Evolutionary conservation across 805 yeast genomes (phyloP).

Genomic region (Monosporozyma aerobia): DNA sequence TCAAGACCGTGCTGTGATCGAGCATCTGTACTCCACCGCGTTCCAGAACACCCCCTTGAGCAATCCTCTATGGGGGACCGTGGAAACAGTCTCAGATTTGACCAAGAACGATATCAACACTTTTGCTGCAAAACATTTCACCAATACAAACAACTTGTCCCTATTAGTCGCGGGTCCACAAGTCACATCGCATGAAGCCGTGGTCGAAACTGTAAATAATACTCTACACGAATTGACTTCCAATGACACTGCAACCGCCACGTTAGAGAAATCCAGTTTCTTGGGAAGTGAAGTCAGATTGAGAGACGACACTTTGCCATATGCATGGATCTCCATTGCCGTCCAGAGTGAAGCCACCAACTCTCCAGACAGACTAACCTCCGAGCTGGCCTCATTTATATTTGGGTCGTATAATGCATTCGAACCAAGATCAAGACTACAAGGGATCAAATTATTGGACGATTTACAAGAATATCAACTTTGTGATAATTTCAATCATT

Average conservation of each 20-base stretch:
- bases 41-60: conserved; percentile 80
- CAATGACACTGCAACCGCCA: too few relatives aligned
- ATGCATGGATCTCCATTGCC: conserved; percentile 70
- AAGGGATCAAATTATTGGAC: conserved; percentile 63
- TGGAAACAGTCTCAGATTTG: conserved; percentile 51
- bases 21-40: conserved; percentile 75
- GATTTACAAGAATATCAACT: conserved; percentile 63
- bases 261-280: conserved; percentile 43
- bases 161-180: conserved; percentile 51
- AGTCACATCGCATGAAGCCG: conserved; percentile 49
- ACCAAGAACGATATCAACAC: conserved; percentile 48
- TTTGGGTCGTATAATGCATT: conserved; percentile 46
- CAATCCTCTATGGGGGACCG: conserved; percentile 67
- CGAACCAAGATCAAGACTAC: conserved; percentile 47
- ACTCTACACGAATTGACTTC: conserved; percentile 18
- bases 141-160: neutral
- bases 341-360: conserved; percentile 58
- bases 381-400: conserved; percentile 63
- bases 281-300: conserved; percentile 81
- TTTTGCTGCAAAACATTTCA: conserved; percentile 48
- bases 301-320: conserved; percentile 81
- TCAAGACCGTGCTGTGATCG: conserved; percentile 47
- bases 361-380: conserved; percentile 59
- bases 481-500: conserved; percentile 63
- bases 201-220: conserved; percentile 53